Evolutionary conservation across 2,329 filamentous ascomycete genomes (phyloP).

Genomic region (Lizonia empirigonia): DNA sequence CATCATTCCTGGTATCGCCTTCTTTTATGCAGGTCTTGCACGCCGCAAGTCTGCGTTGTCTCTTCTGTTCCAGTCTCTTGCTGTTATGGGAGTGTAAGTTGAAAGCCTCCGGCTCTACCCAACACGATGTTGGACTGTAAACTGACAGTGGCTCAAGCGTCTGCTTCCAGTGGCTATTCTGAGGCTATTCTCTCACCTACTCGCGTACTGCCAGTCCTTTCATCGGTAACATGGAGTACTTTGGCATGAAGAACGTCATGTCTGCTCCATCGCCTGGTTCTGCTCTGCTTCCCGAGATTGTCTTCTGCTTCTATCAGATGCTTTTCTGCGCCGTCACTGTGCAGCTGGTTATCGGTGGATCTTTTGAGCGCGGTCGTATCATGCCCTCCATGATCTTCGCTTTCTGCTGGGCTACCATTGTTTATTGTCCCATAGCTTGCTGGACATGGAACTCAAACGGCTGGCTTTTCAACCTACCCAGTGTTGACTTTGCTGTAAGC

Average conservation of each 20-base stretch:
- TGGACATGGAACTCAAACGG: slow-evolving; percentile 71
- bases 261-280: slow-evolving; percentile 65
- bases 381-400: slow-evolving; percentile 67
- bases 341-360: slow-evolving; percentile 68
- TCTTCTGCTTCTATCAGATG: slow-evolving; percentile 70
- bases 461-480: slow-evolving; percentile 66
- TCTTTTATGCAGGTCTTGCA: slow-evolving; percentile 68
- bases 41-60: slow-evolving; percentile 66
- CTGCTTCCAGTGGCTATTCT: slow-evolving; percentile 69
- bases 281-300: slow-evolving; percentile 64
- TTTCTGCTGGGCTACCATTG: slow-evolving; percentile 68
- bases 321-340: slow-evolving; percentile 67
- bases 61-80: slow-evolving; percentile 66
- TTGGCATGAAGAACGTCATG: slow-evolving; percentile 65
- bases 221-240: slow-evolving; percentile 67
- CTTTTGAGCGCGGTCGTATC: slow-evolving; percentile 68
- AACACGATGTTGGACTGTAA: not conserved
- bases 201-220: slow-evolving; percentile 64
- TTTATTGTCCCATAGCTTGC: slow-evolving; percentile 67
- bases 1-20: slow-evolving; percentile 69
- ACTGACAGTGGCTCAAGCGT: slow-evolving; percentile 31
- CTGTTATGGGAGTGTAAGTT: slow-evolving; percentile 59
- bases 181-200: slow-evolving; percentile 68
- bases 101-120: not conserved
- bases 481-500: slow-evolving; percentile 62